Evolutionary conservation across 805 yeast genomes (phyloP).

Genomic region (Cyberlindnera petersonii): DNA sequence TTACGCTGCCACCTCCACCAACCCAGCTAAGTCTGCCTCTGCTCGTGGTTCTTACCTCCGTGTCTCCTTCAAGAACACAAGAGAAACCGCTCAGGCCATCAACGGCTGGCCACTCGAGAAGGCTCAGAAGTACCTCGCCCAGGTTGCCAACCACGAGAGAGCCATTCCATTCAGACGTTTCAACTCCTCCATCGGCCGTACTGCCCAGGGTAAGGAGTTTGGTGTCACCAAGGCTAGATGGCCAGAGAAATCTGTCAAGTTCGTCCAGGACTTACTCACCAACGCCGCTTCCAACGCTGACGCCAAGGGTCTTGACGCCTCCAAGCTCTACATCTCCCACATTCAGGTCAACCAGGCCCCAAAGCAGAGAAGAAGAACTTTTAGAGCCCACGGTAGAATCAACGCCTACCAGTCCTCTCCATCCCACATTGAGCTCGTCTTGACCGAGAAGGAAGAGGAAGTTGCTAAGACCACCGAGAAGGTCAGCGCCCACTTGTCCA

Average conservation of each 20-base stretch:
- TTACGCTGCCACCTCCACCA: slow-evolving; percentile 98
- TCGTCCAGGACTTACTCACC: slow-evolving; percentile 88
- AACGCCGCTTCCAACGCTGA: slow-evolving; percentile 99
- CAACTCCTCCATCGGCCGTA: slow-evolving; percentile 95
- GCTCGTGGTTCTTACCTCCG: slow-evolving; percentile 99
- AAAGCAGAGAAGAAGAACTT: slow-evolving; percentile 99
- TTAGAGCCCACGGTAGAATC: slow-evolving; percentile 99
- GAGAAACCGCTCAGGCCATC: slow-evolving; percentile 98
- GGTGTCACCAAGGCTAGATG: slow-evolving; percentile 99
- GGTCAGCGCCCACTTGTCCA: slow-evolving; percentile 65
- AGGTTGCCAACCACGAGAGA: slow-evolving; percentile 96
- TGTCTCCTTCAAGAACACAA: slow-evolving; percentile 99
- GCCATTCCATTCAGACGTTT: slow-evolving; percentile 99
- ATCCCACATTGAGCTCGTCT: slow-evolving; percentile 96
- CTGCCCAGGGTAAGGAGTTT: slow-evolving; percentile 99
- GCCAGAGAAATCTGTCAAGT: slow-evolving; percentile 98
- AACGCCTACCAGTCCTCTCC: slow-evolving; percentile 99
- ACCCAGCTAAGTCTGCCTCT: slow-evolving; percentile 99
- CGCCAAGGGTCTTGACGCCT: slow-evolving; percentile 95
- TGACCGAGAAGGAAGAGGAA: slow-evolving; percentile 92
- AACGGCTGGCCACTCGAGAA: slow-evolving; percentile 95
- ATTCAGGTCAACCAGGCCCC: slow-evolving; percentile 99
- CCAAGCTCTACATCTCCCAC: slow-evolving; percentile 93
- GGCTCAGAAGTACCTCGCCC: slow-evolving; percentile 94
- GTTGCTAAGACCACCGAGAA: slow-evolving; percentile 87